These are phyloP conservation scores for Rosa chinensis DNA, from an alignment of 306 rosid species.

Conservation along the genomic window DNA sequence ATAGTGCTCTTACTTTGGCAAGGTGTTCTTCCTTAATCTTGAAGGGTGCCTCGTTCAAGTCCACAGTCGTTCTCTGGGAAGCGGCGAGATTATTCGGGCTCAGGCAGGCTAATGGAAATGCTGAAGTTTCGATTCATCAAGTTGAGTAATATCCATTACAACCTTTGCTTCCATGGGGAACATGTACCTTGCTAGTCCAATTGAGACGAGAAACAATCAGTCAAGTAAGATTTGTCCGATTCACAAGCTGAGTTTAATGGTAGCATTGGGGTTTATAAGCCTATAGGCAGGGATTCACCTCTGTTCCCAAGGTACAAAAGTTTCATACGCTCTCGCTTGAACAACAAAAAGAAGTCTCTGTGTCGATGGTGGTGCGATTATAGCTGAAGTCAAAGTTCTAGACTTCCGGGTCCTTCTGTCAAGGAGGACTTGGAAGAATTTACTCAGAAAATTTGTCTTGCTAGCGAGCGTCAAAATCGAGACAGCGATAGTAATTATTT, in stretches of 20 bases:
- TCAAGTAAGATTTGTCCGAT: background rate
- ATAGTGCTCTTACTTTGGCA: conserved; percentile 51
- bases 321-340: conserved; percentile 33
- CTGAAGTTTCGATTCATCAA: conserved; percentile 46
- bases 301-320: conserved; percentile 72
- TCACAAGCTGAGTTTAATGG: background rate
- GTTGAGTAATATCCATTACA: conserved; percentile 53
- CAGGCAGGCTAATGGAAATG: conserved; percentile 33
- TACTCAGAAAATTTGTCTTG: no score
- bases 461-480: no score
- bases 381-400: no score
- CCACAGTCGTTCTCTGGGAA: conserved; percentile 43
- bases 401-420: no score
- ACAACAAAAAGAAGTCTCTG: no score
- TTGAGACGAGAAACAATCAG: conserved; percentile 32
- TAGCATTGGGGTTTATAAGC: background rate
- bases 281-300: conserved; percentile 34
- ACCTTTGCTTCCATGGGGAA: conserved; percentile 77
- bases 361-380: no score
- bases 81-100: conserved; percentile 23
- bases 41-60: conserved; percentile 67
- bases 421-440: no score
- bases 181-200: conserved; percentile 60
- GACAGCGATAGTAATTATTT: no score
- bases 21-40: conserved; percentile 67